Conservation (phyloP, 2,329 filamentous ascomycete species). For the Chaetoscypha palmicola region DNA sequence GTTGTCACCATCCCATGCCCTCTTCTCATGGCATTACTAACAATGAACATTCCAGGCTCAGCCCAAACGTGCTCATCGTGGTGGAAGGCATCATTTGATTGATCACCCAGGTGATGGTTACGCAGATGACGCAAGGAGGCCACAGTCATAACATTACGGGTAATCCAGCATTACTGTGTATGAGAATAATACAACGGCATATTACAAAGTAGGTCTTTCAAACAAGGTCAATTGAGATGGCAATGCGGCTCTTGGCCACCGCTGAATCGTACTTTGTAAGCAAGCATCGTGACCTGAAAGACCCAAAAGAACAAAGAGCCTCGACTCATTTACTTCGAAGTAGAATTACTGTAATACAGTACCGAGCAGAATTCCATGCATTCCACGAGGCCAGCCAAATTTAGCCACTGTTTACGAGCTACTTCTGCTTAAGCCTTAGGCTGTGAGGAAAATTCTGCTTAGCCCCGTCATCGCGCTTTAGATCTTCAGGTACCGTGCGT, state of each 20-base stretch:
- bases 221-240: not conserved
- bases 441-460: slow-evolving; percentile 11
- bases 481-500: slow-evolving; percentile 16
- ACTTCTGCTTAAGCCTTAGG: not conserved
- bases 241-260: too few relatives aligned
- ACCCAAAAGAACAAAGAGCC: not conserved
- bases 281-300: not conserved
- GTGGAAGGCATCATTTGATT: slow-evolving; percentile 17
- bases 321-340: not conserved
- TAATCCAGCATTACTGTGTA: not conserved
- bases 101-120: not conserved
- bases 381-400: too few relatives aligned
- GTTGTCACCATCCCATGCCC: not conserved
- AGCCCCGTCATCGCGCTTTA: slow-evolving; percentile 1
- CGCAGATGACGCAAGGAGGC: not conserved
- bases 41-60: slow-evolving; percentile 1
- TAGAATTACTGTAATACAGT: too few relatives aligned
- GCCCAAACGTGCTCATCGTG: slow-evolving; percentile 19
- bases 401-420: too few relatives aligned
- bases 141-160: not conserved
- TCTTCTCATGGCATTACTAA: slow-evolving; percentile 3
- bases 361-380: too few relatives aligned
- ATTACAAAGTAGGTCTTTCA: not conserved
- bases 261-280: not conserved
- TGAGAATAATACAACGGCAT: too few relatives aligned